Base-by-base conservation (phyloP, 2,329 filamentous ascomycete species). In the Xylariaceae sp. region DNA sequence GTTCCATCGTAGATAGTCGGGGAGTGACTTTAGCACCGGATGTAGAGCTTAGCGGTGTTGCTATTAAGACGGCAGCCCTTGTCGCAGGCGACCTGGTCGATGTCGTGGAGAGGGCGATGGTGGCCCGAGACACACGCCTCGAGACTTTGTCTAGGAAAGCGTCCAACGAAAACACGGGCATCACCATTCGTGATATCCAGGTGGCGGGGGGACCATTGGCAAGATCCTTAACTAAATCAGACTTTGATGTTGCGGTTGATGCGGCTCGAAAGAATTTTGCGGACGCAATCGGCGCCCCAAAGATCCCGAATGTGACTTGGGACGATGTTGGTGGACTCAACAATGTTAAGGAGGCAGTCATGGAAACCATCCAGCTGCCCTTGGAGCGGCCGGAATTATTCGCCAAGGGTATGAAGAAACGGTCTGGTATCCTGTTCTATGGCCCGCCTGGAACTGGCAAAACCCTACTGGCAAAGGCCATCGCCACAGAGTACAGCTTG, bases 261-360 rank as follows among this genome's bases (percentile, higher is more conserved):
- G 92, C 93, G 5, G 95, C 95, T 1, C 87, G 95, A 52, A 97
- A 97, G 82, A 98, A 97, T 75, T 99, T 99, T 72, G 94, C 95
- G 5, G 95, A 98, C 73, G 89, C 94, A 0, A 99, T 99, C 63
- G 95, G 95, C 21, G 95, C 95, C 4, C 95, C 95, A 2, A 98
- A 98, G 82, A 98, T 98, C 61, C 95, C 94, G 6, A 97, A 96
- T 62, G 95, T 99, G 6, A 89, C 89, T 19, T 99, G 94, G 94
- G 89, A 94, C 65, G 94, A 99, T 72, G 94, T 99, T 17, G 94
- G 94, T 73, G 94, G 95, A 46, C 82, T 98, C 28, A 87, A 89
- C 26, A 92, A 96, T 67, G 93, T 98, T 73, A 98, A 98, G 78
- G 92, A 96, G 65, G 93, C 94, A n/a, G 89, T 98, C 50, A 91